phyloP scores from a whole-genome alignment of 257 asterid species.

The Vinca minor region DNA sequence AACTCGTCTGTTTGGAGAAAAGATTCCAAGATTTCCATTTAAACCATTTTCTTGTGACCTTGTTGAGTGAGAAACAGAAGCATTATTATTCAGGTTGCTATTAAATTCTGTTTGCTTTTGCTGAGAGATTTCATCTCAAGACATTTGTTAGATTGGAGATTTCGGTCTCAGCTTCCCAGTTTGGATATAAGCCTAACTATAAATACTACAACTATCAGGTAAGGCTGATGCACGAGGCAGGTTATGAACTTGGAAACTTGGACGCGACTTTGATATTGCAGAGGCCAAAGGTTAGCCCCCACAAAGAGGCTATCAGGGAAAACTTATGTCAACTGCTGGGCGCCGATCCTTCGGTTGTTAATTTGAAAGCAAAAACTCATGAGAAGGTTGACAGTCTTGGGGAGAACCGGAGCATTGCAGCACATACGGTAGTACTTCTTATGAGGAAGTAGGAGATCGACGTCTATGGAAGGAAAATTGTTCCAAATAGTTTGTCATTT shows the following conservation, averaged over 20 bases:
- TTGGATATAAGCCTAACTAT: background rate
- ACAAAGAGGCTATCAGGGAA: conserved; percentile 72
- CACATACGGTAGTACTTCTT: conserved; percentile 88
- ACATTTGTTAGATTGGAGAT: too few relatives aligned
- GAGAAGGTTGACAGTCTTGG: conserved; percentile 98
- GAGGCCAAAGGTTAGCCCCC: conserved; percentile 89
- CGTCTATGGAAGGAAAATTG: background rate
- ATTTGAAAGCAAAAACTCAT: conserved; percentile 91
- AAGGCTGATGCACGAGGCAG: conserved; percentile 86
- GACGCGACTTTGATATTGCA: conserved; percentile 92
- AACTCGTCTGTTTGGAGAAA: too few relatives aligned
- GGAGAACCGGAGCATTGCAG: conserved; percentile 93
- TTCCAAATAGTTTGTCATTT: conserved; percentile 8
- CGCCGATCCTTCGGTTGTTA: conserved; percentile 74
- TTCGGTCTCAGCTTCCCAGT: too few relatives aligned
- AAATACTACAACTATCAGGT: conserved; percentile 41
- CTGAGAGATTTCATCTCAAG: background rate
- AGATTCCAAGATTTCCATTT: background rate
- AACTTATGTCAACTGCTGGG: conserved; percentile 71
- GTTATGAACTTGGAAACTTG: conserved; percentile 80
- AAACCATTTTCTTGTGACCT: background rate
- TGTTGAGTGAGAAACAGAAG: background rate
- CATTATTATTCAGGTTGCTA: background rate
- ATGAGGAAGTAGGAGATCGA: conserved; percentile 36
- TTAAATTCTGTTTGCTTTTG: background rate